Base-by-base conservation (phyloP, 2,329 filamentous ascomycete species). In the Hypoxylon sp. region DNA sequence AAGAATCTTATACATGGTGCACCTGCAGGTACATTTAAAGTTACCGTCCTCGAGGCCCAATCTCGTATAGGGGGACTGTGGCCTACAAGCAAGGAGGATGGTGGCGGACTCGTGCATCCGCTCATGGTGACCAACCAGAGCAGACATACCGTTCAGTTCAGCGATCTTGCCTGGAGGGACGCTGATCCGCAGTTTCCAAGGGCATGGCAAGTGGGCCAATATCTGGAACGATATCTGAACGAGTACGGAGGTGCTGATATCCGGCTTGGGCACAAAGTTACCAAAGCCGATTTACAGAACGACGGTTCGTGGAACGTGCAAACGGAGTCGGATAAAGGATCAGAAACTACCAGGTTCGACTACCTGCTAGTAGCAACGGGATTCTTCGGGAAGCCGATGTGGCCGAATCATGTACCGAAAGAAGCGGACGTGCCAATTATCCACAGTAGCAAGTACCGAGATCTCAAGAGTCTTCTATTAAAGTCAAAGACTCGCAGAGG, bases 51-150 rank as follows among this genome's bases (percentile, higher is more conserved):
- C 74, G 93, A 97, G 53, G 81, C 85, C 15, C 86, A 89, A 51
- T 75, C 84, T 35, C 85, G 87, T 42, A 84, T 95, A 15, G 93
- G 93, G 10, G 93, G 93, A 0, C 86, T 96, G n/a, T 97, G 93
- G 93, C 90, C 91, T 2, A 80, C 82, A 1, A 78, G 79, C 11
- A 84, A 82, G 58, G 72, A 80, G 1, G 88, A 89, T 59, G 72
- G 68, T n/a, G 79, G 72, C 1, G 84, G 87, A 2, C 80, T 87
- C 42, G 80, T 91, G 15, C 88, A 91, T 68, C 91, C 91, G 7
- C 85, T 91, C 57, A 92, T 92, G 84, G 83, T 87, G 15, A 88
- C 88, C 3, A 97, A 97, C 77, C 88, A 94, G 74, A 94, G 91
- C 80, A 87, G 87, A 50, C 93, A 93, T 78, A 93, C 92, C 0